phyloP scores from a whole-genome alignment of 2,329 filamentous ascomycete genomes.

The Phialocephala subalpina region DNA sequence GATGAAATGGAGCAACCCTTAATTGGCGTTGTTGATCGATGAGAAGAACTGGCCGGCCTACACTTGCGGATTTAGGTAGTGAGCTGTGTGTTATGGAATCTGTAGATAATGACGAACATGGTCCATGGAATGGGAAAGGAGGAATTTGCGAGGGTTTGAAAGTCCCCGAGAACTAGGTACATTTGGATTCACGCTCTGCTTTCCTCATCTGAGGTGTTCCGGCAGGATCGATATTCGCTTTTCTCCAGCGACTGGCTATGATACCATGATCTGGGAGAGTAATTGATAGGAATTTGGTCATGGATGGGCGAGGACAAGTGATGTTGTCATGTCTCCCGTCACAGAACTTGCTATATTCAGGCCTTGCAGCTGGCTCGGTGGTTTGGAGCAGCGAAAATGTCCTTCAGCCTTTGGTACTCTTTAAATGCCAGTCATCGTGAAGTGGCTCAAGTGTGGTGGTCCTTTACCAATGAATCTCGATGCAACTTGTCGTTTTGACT shows the following conservation, averaged over 20 bases:
- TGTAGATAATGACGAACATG: neutral
- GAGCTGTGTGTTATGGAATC: neutral
- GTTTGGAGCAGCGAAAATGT: too few relatives aligned
- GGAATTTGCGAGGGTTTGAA: too few relatives aligned
- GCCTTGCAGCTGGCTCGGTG: too few relatives aligned
- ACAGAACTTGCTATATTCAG: too few relatives aligned
- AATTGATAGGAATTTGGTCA: neutral
- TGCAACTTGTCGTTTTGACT: too few relatives aligned
- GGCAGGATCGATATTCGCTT: neutral
- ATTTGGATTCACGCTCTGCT: too few relatives aligned
- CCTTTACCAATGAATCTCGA: too few relatives aligned
- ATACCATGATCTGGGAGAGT: neutral
- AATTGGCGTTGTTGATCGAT: neutral
- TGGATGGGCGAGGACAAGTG: neutral
- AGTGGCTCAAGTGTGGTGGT: too few relatives aligned
- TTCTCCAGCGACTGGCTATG: neutral
- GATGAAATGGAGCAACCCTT: slow-evolving; percentile 17
- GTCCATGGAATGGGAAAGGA: neutral
- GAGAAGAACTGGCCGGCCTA: neutral
- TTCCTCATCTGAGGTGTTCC: neutral
- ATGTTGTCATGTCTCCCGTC: neutral
- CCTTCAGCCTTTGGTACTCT: too few relatives aligned
- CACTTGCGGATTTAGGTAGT: neutral
- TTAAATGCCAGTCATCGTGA: too few relatives aligned
- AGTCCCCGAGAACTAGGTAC: too few relatives aligned